Conservation (phyloP, 2,329 filamentous ascomycete species). For the Diaporthe citriasiana region DNA sequence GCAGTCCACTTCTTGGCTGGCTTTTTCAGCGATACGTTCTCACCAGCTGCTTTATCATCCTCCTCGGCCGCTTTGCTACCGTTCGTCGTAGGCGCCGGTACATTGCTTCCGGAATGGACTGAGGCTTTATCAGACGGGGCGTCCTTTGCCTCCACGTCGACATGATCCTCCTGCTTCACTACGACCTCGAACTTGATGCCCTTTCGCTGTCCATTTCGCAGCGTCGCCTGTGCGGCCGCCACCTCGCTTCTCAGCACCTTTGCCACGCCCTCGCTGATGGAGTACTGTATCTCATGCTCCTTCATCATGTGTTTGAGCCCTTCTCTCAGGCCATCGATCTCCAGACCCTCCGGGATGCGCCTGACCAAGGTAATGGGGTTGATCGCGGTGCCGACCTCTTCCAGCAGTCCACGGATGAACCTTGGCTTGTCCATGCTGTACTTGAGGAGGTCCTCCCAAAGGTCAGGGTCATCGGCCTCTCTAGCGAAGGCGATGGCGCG, state of each 20-base stretch:
- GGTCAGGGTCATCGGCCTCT: conserved; percentile 88
- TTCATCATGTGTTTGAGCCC: conserved; percentile 92
- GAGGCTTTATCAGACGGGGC: conserved; percentile 48
- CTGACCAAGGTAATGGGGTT: conserved; percentile 91
- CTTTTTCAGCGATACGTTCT: conserved; percentile 47
- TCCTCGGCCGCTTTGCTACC: conserved; percentile 34
- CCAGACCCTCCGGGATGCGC: conserved; percentile 91
- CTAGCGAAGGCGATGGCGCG: conserved; percentile 96
- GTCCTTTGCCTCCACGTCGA: conserved; percentile 60
- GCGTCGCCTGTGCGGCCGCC: conserved; percentile 81
- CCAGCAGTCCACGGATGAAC: conserved; percentile 92
- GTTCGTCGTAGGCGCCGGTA: conserved; percentile 44
- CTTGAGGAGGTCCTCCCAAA: conserved; percentile 94
- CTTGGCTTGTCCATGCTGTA: conserved; percentile 98
- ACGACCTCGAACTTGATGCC: conserved; percentile 91
- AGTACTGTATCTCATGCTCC: conserved; percentile 95
- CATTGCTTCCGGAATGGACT: conserved; percentile 36
- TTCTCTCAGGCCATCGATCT: conserved; percentile 90
- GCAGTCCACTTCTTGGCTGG: conserved; percentile 56
- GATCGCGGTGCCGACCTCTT: conserved; percentile 94
- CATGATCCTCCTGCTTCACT: conserved; percentile 58
- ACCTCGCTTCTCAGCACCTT: conserved; percentile 91
- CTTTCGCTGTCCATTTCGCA: conserved; percentile 83
- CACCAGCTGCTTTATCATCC: conserved; percentile 19
- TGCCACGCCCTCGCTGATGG: conserved; percentile 91